Conservation (phyloP, 352 stramenopile genomes). For the Globisporangium paddicum region DNA sequence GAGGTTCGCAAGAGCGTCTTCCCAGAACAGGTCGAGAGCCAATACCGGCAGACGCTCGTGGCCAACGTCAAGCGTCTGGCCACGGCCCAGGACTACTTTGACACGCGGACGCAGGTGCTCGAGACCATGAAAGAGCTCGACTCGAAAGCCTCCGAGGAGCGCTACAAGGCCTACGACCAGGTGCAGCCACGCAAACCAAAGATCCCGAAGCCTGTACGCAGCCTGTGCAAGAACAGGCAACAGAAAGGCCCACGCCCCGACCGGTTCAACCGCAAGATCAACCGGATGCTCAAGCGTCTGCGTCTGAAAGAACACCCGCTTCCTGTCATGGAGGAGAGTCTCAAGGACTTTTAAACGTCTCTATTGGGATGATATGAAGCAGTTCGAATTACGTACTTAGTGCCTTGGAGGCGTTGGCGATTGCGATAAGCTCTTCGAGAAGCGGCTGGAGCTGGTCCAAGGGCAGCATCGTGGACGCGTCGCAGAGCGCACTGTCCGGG, state of each 20-base stretch:
- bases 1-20: slow-evolving; percentile 52
- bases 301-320: slow-evolving; percentile 63
- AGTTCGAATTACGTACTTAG: slow-evolving; percentile 11
- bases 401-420: slow-evolving; percentile 48
- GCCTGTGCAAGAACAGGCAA: slow-evolving; percentile 34
- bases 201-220: slow-evolving; percentile 53
- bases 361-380: not conserved
- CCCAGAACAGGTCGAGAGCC: slow-evolving; percentile 32
- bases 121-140: slow-evolving; percentile 32
- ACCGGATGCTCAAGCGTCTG: slow-evolving; percentile 70
- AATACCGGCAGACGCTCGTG: slow-evolving; percentile 63
- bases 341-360: slow-evolving; percentile 56
- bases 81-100: slow-evolving; percentile 54
- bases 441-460: slow-evolving; percentile 63
- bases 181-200: slow-evolving; percentile 52
- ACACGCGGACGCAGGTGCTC: slow-evolving; percentile 41
- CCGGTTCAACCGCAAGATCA: slow-evolving; percentile 78
- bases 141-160: slow-evolving; percentile 16
- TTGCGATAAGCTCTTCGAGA: slow-evolving; percentile 69
- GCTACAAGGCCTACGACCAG: slow-evolving; percentile 15
- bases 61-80: slow-evolving; percentile 41
- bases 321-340: slow-evolving; percentile 69
- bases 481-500: slow-evolving; percentile 51
- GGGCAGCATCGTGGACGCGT: slow-evolving; percentile 70
- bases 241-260: slow-evolving; percentile 32